These are phyloP conservation scores for Carex arenaria DNA, from an alignment of 202 grass and related monocot genomes.

Conservation along the genomic window DNA sequence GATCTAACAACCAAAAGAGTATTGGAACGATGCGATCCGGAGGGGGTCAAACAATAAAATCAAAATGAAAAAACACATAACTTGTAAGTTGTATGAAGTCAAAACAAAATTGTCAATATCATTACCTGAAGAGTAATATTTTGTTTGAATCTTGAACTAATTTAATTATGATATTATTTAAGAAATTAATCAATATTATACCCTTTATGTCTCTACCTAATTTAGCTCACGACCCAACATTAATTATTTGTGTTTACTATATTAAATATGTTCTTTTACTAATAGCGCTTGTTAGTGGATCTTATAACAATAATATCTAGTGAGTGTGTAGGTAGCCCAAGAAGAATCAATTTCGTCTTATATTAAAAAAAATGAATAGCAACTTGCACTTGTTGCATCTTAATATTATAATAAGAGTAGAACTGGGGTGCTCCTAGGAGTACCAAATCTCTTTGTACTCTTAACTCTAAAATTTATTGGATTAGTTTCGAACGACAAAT, in stretches of 20 bases:
- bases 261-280: background rate
- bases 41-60: too few species aligned
- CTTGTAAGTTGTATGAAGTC: too few species aligned
- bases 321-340: background rate
- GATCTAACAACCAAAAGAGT: too few species aligned
- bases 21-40: too few species aligned
- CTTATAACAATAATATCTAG: slow-evolving; percentile 7
- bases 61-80: too few species aligned
- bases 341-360: background rate
- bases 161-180: background rate
- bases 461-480: too few species aligned
- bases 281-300: background rate
- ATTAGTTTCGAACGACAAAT: too few species aligned
- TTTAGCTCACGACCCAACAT: background rate
- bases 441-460: too few species aligned
- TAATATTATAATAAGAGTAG: background rate
- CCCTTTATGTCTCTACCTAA: background rate
- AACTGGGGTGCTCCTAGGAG: too few species aligned
- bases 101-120: too few species aligned
- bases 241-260: background rate
- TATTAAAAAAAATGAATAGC: background rate
- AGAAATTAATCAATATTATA: too few species aligned
- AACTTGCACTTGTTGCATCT: background rate
- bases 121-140: too few species aligned
- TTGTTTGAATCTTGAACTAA: background rate